These are phyloP conservation scores for Volvox carteri DNA, from an alignment of 163 green algal genomes.

Conservation along the genomic window DNA sequence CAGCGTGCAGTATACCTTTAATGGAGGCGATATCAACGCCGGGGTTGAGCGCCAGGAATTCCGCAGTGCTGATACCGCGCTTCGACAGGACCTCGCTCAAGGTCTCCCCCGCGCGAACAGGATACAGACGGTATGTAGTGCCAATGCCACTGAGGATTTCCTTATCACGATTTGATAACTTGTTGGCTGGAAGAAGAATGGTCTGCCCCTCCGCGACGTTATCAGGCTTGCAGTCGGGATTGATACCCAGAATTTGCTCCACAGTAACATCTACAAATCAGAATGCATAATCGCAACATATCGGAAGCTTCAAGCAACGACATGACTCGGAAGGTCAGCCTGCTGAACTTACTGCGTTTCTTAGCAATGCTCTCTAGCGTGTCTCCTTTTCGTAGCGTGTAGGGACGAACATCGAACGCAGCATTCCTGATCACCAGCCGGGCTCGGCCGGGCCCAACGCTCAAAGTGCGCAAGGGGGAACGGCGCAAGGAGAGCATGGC, in stretches of 20 bases:
- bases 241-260: constrained; percentile 55
- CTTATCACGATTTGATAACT: constrained; percentile 86
- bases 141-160: constrained; percentile 90
- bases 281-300: not conserved
- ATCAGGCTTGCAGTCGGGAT: constrained; percentile 61
- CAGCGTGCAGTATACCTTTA: not conserved
- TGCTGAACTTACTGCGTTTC: constrained; percentile 81
- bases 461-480: not conserved
- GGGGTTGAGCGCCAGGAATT: constrained; percentile 87
- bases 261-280: constrained; percentile 46
- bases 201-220: constrained; percentile 78
- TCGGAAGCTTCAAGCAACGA: constrained; percentile 16
- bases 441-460: not conserved
- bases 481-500: constrained; percentile 24
- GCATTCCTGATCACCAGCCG: constrained; percentile 16
- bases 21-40: constrained; percentile 77
- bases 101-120: constrained; percentile 63
- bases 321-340: not conserved
- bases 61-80: constrained; percentile 79
- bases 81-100: constrained; percentile 84
- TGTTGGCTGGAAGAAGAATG: constrained; percentile 86
- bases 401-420: constrained; percentile 78
- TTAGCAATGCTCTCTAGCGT: constrained; percentile 84
- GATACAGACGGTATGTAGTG: constrained; percentile 77
- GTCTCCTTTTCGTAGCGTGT: constrained; percentile 90